Conservation (phyloP, 805 yeast species). For the Naumovozyma castellii region DNA sequence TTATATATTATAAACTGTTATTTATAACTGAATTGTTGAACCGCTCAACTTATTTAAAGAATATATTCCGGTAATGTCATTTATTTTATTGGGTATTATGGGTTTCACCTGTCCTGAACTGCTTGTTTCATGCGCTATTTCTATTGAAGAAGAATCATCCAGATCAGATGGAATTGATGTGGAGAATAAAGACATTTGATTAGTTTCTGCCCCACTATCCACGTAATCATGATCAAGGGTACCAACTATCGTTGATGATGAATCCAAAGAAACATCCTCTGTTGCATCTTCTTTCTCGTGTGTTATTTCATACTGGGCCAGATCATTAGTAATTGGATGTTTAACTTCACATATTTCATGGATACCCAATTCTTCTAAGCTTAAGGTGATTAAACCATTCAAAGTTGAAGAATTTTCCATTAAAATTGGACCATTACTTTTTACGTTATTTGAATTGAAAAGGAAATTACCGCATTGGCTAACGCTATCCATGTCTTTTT, state of each 20-base stretch:
- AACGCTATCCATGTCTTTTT: slow-evolving; percentile 6
- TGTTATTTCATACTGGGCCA: neutral
- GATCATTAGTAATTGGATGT: slow-evolving; percentile 4
- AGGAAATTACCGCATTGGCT: slow-evolving; percentile 19
- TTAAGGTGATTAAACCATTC: slow-evolving; percentile 8
- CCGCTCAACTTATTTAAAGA: slow-evolving; percentile 1
- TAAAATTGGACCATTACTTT: neutral
- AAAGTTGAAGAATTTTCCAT: neutral
- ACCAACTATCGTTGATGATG: neutral
- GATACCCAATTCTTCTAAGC: slow-evolving; percentile 19
- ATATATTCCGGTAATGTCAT: neutral
- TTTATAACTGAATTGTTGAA: neutral
- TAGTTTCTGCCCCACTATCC: neutral
- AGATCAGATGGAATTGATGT: neutral
- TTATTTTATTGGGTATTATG: too few relatives aligned
- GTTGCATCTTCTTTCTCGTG: neutral
- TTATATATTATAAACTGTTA: neutral
- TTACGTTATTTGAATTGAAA: neutral
- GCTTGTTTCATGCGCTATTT: neutral
- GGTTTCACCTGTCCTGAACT: neutral
- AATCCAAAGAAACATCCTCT: neutral
- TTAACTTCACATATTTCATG: slow-evolving; percentile 18
- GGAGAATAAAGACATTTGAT: neutral
- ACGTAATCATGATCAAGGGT: neutral
- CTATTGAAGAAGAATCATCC: neutral